These are phyloP conservation scores for Blastocrithidia nonstop DNA, from an alignment of 208 protist genomes.

Conservation along the genomic window DNA sequence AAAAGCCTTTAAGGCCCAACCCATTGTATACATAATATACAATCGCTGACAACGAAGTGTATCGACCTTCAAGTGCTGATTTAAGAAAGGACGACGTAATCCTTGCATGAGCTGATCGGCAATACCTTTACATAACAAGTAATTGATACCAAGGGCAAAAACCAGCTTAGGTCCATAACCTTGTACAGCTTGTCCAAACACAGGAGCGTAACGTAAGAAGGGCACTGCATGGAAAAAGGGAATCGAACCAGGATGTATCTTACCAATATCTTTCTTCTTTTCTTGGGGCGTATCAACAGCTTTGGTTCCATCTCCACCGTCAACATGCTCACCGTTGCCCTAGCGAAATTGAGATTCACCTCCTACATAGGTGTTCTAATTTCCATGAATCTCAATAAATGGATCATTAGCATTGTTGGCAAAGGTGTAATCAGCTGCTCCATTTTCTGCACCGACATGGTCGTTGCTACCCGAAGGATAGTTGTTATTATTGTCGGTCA, in stretches of 20 bases:
- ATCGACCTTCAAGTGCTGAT: constrained; percentile 13
- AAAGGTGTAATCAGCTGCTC: too few relatives aligned
- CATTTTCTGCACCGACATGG: too few relatives aligned
- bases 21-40: constrained; percentile 14
- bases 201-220: constrained; percentile 14
- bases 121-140: constrained; percentile 41
- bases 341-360: too few relatives aligned
- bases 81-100: constrained; percentile 27
- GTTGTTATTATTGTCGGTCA: too few relatives aligned
- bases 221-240: constrained; percentile 11
- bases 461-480: too few relatives aligned
- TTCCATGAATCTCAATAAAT: too few relatives aligned
- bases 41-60: constrained; percentile 30
- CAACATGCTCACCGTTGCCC: too few relatives aligned
- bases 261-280: too few relatives aligned
- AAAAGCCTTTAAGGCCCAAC: constrained; percentile 54
- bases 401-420: too few relatives aligned
- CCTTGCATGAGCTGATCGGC: constrained; percentile 24
- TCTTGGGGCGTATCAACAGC: too few relatives aligned
- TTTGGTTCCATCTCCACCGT: too few relatives aligned
- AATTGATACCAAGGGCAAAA: constrained; percentile 16
- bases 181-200: constrained; percentile 22
- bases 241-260: constrained; percentile 18
- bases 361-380: too few relatives aligned
- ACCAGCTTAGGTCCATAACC: constrained; percentile 19